phyloP scores from a whole-genome alignment of 768 basidiomycete species.

The Paxillus involutus region DNA sequence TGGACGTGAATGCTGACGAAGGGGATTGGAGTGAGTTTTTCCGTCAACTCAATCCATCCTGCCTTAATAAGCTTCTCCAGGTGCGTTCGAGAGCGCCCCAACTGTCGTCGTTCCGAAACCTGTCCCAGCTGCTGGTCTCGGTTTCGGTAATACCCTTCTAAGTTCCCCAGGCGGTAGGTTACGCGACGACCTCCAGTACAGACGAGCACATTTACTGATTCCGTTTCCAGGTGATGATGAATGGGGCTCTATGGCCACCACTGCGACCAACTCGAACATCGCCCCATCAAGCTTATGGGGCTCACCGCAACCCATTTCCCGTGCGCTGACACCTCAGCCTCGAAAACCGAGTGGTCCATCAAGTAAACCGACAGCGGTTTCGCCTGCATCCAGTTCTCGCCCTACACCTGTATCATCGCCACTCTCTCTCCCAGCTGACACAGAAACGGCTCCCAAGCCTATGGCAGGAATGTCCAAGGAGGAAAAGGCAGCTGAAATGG shows the following conservation, averaged over 20 bases:
- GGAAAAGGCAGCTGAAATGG: constrained; percentile 93
- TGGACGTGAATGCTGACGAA: constrained; percentile 90
- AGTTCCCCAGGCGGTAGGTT: constrained; percentile 13
- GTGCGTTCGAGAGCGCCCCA: constrained; percentile 70
- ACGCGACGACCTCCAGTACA: neutral
- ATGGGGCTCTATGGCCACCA: constrained; percentile 21
- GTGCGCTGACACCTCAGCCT: constrained; percentile 21
- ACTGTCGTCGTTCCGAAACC: constrained; percentile 27
- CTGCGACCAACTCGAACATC: constrained; percentile 2
- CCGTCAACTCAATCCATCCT: neutral
- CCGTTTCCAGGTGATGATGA: constrained; percentile 10
- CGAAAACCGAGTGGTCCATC: constrained; percentile 2
- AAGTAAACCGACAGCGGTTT: constrained; percentile 1
- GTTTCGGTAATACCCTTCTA: constrained; percentile 20
- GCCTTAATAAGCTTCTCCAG: constrained; percentile 32
- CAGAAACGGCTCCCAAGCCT: constrained; percentile 22
- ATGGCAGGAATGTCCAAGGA: constrained; percentile 72
- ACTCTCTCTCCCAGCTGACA: constrained; percentile 6
- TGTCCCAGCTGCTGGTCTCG: constrained; percentile 22
- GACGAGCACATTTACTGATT: neutral
- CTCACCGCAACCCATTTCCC: constrained; percentile 18
- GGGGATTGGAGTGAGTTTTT: constrained; percentile 87
- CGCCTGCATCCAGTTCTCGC: constrained; percentile 18
- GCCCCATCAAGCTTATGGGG: constrained; percentile 11
- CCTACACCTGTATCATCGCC: constrained; percentile 29